Base-by-base conservation (phyloP, 1,284 basidiomycete genomes). In the Calocybe gambosa region DNA sequence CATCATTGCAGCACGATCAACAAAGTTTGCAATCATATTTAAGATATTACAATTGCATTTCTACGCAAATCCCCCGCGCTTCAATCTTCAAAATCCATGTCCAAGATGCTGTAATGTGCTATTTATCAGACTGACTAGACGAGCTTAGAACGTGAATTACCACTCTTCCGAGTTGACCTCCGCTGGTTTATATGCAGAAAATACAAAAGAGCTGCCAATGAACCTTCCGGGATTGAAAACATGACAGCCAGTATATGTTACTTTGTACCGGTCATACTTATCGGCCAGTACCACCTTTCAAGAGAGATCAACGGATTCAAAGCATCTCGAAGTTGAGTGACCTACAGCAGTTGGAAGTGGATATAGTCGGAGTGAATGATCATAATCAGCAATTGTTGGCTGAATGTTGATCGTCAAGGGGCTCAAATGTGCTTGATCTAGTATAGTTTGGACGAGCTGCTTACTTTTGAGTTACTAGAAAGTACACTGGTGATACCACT, bases 141-240 rank as follows among this genome's bases (percentile, higher is more conserved):
- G 23, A 43, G 16, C 28, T 29, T 8, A 29, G 33, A 13, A 39
- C 13, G 12, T 12, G 39, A 47, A 61, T 62, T 56, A 84, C 83
- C 83, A 88, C 67, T 85, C 82, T 62, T 89, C 87, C 0, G 87
- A 89, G 55, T 85, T 85, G 28, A 73, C 60, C 55, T 80, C 79
- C 2, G 85, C 77, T 5, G 92, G 92, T 46, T 85, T 88, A 59
- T 93, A 95, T 13, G 89, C 87, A n/a, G 87, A 89, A 69, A 93
- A 94, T 13, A 80, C 75, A 55, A 89, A 86, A 2, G 84, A 76
- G 37, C 78, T 85, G 6, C 86, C 81, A 13, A 92, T 71, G 59
- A 94, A 93, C 43, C 84, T 82, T 10, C 96, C 95, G 0, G 96
- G 96, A 63, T 99, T 99, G 74, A 99, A 93, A 23, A 99, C 96